phyloP scores from a whole-genome alignment of 2,329 filamentous ascomycete species.

The Sclerotinia subarctica region DNA sequence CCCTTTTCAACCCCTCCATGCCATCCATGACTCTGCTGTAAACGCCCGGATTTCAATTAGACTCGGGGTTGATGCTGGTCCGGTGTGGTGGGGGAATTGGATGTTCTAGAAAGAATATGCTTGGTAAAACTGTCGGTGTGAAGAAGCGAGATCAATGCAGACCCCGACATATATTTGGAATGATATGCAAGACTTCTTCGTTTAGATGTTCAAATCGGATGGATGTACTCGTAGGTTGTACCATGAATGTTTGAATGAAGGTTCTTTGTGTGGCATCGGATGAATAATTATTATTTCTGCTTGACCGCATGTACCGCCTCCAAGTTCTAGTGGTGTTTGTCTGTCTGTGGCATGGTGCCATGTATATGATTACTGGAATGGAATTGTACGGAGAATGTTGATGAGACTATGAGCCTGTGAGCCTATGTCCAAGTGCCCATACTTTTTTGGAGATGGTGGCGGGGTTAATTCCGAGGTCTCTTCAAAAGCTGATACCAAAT shows the following conservation, averaged over 20 bases:
- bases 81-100: constrained; percentile 8
- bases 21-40: background rate
- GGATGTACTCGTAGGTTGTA: background rate
- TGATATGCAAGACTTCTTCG: background rate
- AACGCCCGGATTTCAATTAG: background rate
- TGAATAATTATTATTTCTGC: background rate
- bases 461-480: background rate
- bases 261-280: background rate
- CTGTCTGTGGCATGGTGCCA: background rate
- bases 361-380: background rate
- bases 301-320: background rate
- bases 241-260: background rate
- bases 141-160: constrained; percentile 9
- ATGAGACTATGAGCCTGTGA: too few relatives aligned
- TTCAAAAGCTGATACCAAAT: background rate
- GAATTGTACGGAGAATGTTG: too few relatives aligned
- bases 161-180: background rate
- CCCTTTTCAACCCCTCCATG: constrained; percentile 7
- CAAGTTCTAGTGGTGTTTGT: background rate
- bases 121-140: constrained; percentile 11
- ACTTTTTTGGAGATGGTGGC: background rate
- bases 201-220: background rate
- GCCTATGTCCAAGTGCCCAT: background rate
- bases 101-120: constrained; percentile 13
- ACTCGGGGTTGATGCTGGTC: constrained; percentile 15